Base-by-base conservation (phyloP, 176 grass and related monocot species). In the Zea mays region DNA sequence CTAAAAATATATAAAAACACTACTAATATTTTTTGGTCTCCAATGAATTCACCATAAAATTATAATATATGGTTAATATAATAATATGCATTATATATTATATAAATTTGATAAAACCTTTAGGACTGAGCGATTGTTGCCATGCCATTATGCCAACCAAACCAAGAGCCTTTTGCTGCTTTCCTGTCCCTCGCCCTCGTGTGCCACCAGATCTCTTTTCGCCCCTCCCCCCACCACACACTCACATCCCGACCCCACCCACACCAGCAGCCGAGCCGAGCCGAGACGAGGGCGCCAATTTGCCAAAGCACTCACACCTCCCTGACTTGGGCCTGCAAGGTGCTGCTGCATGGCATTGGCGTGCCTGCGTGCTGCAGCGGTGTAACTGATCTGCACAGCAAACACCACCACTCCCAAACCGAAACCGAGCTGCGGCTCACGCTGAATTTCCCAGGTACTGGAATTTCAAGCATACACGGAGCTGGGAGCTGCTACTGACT, bases 211-310 rank as follows among this genome's bases (percentile, higher is more conserved):
- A 72, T 83, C 52, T 84, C 74, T 82, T 78, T 72, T 39, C 38
- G 38, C 38, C 38, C 38, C 38, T 27, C 27, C 27, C 27, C 27
- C 27, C 27, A 27, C 38, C 38, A 39, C 38, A 4, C 38, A 3
- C 38, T 87, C 75, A 87, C 75, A 87, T 87, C 83, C 65, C 72
- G 17, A 65, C 55, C 65, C 72, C 37, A 65, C 55, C 63, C 51
- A 55, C 38, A 39, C 61, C 66, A 65, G 75, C 74, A 72, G 45
- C 38, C 44, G 19, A 8, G 45, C 38, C 44, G 19, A 8, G 6
- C 21, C 8, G 1, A 58, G 20, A 6, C 27, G 21, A 71, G 74
- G 35, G 56, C 39, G 8, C 67, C 57, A 61, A 56, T 56, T 39
- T 4, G 38, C 38, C 38, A 39, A 39, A 39, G 38, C 38, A 39